Evolutionary conservation across 306 rosid genomes (phyloP).

Genomic region (Vicia sativa): DNA sequence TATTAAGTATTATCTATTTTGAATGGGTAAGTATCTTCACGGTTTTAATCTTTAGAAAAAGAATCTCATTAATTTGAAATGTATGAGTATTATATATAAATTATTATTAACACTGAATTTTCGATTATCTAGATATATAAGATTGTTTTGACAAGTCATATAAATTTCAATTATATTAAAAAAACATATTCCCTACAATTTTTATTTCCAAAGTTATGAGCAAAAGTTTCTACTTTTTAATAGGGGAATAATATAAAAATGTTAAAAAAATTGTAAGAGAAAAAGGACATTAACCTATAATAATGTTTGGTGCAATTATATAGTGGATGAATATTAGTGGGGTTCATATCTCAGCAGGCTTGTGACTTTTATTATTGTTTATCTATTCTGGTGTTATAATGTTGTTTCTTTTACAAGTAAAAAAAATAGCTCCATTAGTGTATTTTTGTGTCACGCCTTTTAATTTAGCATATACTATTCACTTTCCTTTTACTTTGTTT

Average conservation of each 20-base stretch:
- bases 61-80: no score
- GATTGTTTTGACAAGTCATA: no score
- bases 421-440: conserved; percentile 45
- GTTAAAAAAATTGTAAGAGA: neutral
- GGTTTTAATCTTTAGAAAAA: no score
- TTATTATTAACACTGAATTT: no score
- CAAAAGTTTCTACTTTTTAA: neutral
- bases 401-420: conserved; percentile 33
- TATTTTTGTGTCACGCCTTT: neutral
- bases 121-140: no score
- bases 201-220: neutral
- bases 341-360: conserved; percentile 34
- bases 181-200: no score
- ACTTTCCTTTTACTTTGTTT: conserved; percentile 6
- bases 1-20: no score
- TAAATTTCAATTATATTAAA: no score
- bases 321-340: conserved; percentile 20
- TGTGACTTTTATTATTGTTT: conserved; percentile 31
- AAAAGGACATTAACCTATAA: neutral
- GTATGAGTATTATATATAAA: no score
- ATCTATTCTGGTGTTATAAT: neutral
- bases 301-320: neutral
- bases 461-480: neutral
- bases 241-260: neutral
- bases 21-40: no score